These are phyloP conservation scores for Ophiostoma ulmi DNA, from an alignment of 2,329 filamentous ascomycete genomes.

Conservation along the genomic window DNA sequence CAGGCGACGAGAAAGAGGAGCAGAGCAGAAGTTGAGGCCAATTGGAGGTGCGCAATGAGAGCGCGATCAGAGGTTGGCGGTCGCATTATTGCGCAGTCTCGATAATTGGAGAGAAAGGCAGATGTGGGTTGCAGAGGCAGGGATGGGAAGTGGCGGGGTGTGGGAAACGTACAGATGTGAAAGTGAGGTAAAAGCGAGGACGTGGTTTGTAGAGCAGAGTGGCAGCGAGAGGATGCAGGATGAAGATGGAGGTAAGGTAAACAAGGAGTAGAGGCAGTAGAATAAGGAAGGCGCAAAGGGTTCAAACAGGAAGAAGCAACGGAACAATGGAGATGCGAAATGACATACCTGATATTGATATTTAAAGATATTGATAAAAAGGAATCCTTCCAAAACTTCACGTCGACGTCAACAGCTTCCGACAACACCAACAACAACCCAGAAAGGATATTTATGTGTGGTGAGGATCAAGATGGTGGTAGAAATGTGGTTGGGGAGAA, in stretches of 20 bases:
- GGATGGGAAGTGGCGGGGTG: neutral
- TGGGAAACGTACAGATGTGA: neutral
- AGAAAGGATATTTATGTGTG: slow-evolving; percentile 21
- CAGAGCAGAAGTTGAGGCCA: neutral
- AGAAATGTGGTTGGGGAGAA: slow-evolving; percentile 26
- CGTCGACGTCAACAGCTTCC: slow-evolving; percentile 29
- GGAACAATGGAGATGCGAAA: neutral
- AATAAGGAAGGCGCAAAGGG: neutral
- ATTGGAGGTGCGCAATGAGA: neutral
- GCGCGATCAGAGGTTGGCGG: neutral
- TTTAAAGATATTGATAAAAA: slow-evolving; percentile 12
- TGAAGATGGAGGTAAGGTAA: neutral
- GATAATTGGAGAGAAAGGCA: neutral
- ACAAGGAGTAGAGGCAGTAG: neutral
- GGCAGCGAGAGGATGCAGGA: neutral
- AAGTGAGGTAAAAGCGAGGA: neutral
- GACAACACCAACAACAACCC: slow-evolving; percentile 30
- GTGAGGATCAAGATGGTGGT: slow-evolving; percentile 24
- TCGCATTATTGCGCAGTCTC: neutral
- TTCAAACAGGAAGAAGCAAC: neutral
- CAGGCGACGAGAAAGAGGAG: neutral
- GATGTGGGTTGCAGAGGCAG: neutral
- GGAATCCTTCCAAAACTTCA: slow-evolving; percentile 24
- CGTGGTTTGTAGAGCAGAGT: neutral
- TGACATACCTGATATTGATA: slow-evolving; percentile 16